Base-by-base conservation (phyloP, 2,329 filamentous ascomycete genomes). In the Diaporthe sp. region DNA sequence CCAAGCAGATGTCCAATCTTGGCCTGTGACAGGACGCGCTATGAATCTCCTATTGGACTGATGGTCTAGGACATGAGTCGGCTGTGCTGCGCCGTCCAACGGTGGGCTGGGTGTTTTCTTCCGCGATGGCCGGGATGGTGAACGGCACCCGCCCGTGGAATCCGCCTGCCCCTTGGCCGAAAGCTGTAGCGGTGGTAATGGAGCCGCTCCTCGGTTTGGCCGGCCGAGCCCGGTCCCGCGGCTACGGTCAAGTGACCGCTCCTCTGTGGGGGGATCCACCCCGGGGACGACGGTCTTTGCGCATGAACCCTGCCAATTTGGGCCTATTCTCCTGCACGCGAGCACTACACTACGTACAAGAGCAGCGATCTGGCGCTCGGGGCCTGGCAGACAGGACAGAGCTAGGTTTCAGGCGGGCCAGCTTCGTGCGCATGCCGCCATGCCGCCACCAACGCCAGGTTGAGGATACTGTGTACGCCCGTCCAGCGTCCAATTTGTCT, bases 211-310 rank as follows among this genome's bases (percentile, higher is more conserved):
- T 66, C 63, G 63, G 63, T 51, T 66, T 66, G 30, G 30, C 63
- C 63, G 63, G 63, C 63, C 63, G 63, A 66, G 44, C 63, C 63
- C 63, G 63, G 44, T 37, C 63, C 63, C 63, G 44, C 30, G 63
- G 63, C 44, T 51, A 27, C 63, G 44, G 30, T 66, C 63, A 66
- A 51, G 63, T 66, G 63, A 66, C 63, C 63, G 63, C 63, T 19
- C 22, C 63, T 66, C 32, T 66, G 63, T 51, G 63, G 63, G 63
- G 63, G 63, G 63, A 12, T 22, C 61, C 61, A 66, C 61, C 42
- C 61, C 61, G 61, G 51, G 30, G 42, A 35, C 22, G 13, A 53
- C 63, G 63, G 63, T 51, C 63, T 51, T 39, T 51, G 50, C 61
- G 39, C 61, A 51, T 66, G 63, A 51, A 51, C 63, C 63, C 44